These are phyloP conservation scores for Gynandropsis gynandra DNA, from an alignment of 345 rosid genomes.

Conservation along the genomic window DNA sequence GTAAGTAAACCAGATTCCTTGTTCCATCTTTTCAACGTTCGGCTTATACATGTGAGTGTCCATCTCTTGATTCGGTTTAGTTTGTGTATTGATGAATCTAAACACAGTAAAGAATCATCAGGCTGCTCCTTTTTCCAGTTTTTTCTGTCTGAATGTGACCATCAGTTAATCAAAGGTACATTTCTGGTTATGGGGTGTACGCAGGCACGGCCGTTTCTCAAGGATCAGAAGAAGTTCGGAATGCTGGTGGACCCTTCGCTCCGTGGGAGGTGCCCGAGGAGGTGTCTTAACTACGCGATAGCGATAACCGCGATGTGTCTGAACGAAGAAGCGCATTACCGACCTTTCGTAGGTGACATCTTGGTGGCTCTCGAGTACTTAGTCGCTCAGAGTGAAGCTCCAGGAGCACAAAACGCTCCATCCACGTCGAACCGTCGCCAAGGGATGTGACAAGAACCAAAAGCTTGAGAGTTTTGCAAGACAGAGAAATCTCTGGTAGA, in stretches of 20 bases:
- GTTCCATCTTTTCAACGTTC: background rate
- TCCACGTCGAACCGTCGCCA: constrained; percentile 21
- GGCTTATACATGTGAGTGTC: background rate
- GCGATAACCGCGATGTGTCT: constrained; percentile 92
- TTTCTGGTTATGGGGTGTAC: no score
- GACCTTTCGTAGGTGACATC: constrained; percentile 76
- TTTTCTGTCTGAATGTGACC: no score
- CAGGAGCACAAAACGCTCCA: constrained; percentile 19
- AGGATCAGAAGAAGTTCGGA: constrained; percentile 66
- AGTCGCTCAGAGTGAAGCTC: constrained; percentile 38
- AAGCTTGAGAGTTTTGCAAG: no score
- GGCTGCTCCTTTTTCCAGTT: no score
- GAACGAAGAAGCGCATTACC: constrained; percentile 80
- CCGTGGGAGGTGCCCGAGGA: constrained; percentile 57
- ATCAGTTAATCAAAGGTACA: no score
- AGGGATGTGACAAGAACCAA: constrained; percentile 17
- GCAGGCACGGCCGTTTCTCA: constrained; percentile 64
- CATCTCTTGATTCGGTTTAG: no score
- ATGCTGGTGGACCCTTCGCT: constrained; percentile 68
- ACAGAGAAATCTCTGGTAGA: no score
- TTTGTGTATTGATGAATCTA: no score
- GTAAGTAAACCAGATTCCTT: constrained; percentile 33
- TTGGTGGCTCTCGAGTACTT: constrained; percentile 85
- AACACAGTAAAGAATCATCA: no score
- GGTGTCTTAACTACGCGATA: constrained; percentile 81